A percentile compares a stretch with the other conserved stretches of the same genome.
These are phyloP conservation scores for Lepidopterella palustris DNA, from an alignment of 495 filamentous ascomycete genomes.

Conservation along the genomic window DNA sequence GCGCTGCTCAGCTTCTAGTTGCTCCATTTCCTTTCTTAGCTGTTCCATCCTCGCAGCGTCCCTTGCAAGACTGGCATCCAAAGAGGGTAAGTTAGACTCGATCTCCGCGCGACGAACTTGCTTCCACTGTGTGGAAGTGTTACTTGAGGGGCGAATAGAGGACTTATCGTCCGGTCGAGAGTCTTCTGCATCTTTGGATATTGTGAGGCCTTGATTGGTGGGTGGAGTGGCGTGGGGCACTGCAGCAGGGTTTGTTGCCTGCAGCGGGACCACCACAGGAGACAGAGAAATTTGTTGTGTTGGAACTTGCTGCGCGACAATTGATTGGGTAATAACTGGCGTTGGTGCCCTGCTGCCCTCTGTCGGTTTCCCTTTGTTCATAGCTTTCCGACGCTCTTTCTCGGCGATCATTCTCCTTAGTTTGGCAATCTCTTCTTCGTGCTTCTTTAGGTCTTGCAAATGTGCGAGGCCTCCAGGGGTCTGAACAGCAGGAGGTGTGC, in stretches of 20 bases:
- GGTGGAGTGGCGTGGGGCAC: too few relatives aligned
- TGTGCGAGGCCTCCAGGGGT: slow-evolving; percentile 35
- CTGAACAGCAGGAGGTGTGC: slow-evolving; percentile 35
- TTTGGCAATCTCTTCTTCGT: slow-evolving; percentile 63
- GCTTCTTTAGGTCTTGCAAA: slow-evolving; percentile 54
- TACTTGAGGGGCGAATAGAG: background rate
- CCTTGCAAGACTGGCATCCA: slow-evolving; percentile 18
- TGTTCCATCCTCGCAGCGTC: slow-evolving; percentile 43
- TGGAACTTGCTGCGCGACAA: background rate
- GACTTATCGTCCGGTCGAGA: background rate
- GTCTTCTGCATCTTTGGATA: background rate
- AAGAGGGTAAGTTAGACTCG: slow-evolving; percentile 13
- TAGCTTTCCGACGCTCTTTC: slow-evolving; percentile 10
- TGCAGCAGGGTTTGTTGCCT: too few relatives aligned
- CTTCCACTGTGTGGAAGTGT: slow-evolving; percentile 8
- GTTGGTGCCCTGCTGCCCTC: slow-evolving; percentile 15
- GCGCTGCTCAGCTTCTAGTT: slow-evolving; percentile 53
- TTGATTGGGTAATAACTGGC: background rate
- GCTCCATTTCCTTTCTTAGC: slow-evolving; percentile 51
- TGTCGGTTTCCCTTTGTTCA: slow-evolving; percentile 50
- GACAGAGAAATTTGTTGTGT: background rate
- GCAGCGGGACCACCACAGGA: too few relatives aligned
- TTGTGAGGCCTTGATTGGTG: too few relatives aligned
- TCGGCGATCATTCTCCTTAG: slow-evolving; percentile 66
- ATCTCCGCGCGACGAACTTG: slow-evolving; percentile 21